phyloP scores from a whole-genome alignment of 768 basidiomycete genomes.

The Psilocybe sp. region DNA sequence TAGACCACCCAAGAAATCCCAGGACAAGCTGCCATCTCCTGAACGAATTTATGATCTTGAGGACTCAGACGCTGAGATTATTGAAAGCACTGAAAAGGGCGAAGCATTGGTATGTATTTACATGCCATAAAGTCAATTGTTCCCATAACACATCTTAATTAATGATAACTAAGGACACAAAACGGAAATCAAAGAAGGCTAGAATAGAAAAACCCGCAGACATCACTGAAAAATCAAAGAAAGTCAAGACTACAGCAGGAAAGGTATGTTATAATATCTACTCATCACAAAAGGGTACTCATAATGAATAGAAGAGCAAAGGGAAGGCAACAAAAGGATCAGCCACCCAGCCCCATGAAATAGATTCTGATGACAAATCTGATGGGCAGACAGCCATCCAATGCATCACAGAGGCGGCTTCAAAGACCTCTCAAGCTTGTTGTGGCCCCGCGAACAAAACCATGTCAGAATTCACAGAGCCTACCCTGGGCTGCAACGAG shows the following conservation, averaged over 20 bases:
- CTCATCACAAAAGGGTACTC: too few relatives aligned
- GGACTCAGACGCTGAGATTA: background rate
- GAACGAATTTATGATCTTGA: background rate
- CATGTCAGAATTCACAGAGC: constrained; percentile 16
- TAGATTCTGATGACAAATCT: constrained; percentile 16
- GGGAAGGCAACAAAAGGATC: background rate
- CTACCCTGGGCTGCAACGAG: constrained; percentile 4
- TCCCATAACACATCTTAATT: too few relatives aligned
- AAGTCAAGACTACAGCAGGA: too few relatives aligned
- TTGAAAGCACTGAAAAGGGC: background rate
- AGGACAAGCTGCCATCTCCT: background rate
- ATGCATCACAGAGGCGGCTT: constrained; percentile 10
- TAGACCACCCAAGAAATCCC: background rate
- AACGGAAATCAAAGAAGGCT: background rate
- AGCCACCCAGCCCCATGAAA: background rate
- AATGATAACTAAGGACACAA: background rate
- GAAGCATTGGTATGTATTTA: background rate
- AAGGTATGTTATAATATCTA: too few relatives aligned
- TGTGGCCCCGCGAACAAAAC: constrained; percentile 18
- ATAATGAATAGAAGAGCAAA: too few relatives aligned
- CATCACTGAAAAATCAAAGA: background rate
- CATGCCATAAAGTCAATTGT: too few relatives aligned
- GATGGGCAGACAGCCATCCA: constrained; percentile 16
- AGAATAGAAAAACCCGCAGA: background rate
- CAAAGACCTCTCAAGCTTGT: constrained; percentile 4